Conservation (phyloP, 163 green algal genomes). For the Prototheca wickerhamii region DNA sequence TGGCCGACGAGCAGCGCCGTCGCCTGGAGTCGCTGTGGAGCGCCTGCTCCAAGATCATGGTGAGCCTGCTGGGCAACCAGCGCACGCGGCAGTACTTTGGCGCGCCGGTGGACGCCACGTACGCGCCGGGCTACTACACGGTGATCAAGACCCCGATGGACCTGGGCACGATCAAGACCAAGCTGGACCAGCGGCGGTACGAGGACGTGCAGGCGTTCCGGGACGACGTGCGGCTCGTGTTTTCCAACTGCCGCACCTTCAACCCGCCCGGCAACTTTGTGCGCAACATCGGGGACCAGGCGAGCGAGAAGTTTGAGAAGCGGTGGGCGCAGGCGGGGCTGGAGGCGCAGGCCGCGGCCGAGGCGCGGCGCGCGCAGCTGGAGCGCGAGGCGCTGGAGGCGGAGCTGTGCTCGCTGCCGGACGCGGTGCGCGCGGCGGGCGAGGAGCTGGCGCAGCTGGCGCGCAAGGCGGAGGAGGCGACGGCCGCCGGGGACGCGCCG, state of each 20-base stretch:
- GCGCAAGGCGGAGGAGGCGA: not conserved
- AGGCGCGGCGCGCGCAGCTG: slow-evolving; percentile 30
- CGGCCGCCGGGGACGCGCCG: not conserved
- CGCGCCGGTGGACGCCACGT: slow-evolving; percentile 20
- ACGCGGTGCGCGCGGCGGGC: slow-evolving; percentile 33
- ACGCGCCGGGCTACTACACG: slow-evolving; percentile 63
- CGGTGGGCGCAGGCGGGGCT: slow-evolving; percentile 44
- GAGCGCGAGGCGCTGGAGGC: slow-evolving; percentile 27
- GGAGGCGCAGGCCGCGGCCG: slow-evolving; percentile 45
- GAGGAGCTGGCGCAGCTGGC: slow-evolving; percentile 33
- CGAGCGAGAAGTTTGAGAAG: slow-evolving; percentile 57
- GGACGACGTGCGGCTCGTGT: slow-evolving; percentile 60
- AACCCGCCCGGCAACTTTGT: slow-evolving; percentile 48
- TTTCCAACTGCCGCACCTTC: slow-evolving; percentile 61
- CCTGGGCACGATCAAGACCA: slow-evolving; percentile 59
- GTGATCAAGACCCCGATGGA: slow-evolving; percentile 86
- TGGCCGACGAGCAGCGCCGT: not conserved
- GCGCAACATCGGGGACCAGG: slow-evolving; percentile 44
- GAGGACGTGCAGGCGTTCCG: slow-evolving; percentile 46
- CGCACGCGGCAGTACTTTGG: slow-evolving; percentile 32
- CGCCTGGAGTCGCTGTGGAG: slow-evolving; percentile 15
- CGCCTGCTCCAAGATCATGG: slow-evolving; percentile 20
- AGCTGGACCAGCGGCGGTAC: slow-evolving; percentile 38
- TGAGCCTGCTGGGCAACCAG: slow-evolving; percentile 24
- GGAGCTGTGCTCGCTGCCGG: slow-evolving; percentile 23